A percentile compares a stretch with the other conserved stretches of the same genome.
Evolutionary conservation across 352 stramenopile genomes (phyloP).

Genomic region (Lagenidium sp.): DNA sequence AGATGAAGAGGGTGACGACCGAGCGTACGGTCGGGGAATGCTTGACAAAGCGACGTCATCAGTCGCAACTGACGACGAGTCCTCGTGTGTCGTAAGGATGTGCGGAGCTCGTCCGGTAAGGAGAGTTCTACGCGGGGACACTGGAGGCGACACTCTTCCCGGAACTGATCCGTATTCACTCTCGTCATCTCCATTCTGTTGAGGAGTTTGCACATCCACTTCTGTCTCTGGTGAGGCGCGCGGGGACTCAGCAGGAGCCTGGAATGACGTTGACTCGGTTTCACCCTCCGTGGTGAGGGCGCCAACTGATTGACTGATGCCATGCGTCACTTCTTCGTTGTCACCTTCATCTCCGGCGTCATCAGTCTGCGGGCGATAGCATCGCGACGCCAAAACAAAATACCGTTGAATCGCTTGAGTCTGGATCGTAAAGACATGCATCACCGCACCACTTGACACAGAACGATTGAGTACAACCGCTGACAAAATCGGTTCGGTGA

Average conservation of each 20-base stretch:
- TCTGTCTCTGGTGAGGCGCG: slow-evolving; percentile 46
- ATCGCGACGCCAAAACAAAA: slow-evolving; percentile 49
- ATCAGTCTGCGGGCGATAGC: slow-evolving; percentile 30
- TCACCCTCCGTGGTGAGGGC: slow-evolving; percentile 66
- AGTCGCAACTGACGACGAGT: slow-evolving; percentile 37
- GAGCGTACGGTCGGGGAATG: slow-evolving; percentile 54
- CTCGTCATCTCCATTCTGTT: slow-evolving; percentile 38
- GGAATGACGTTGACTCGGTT: slow-evolving; percentile 40
- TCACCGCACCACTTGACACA: slow-evolving; percentile 23
- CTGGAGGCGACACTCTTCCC: too few relatives aligned
- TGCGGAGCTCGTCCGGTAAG: slow-evolving; percentile 19
- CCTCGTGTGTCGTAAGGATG: slow-evolving; percentile 29
- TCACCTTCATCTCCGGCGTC: slow-evolving; percentile 36
- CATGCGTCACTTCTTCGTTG: slow-evolving; percentile 13
- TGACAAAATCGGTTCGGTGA: slow-evolving; percentile 71
- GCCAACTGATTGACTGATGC: slow-evolving; percentile 56
- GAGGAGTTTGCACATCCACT: slow-evolving; percentile 38
- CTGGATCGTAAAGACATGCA: slow-evolving; percentile 56
- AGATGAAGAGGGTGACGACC: slow-evolving; percentile 73
- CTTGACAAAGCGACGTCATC: slow-evolving; percentile 47
- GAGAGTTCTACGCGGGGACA: slow-evolving; percentile 16
- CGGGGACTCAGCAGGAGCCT: slow-evolving; percentile 57
- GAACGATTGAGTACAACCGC: slow-evolving; percentile 56
- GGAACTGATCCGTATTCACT: slow-evolving; percentile 17
- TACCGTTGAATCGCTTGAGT: slow-evolving; percentile 83